Evolutionary conservation across 1,284 basidiomycete species (phyloP).

Genomic region (Cryptococcus hybrid): DNA sequence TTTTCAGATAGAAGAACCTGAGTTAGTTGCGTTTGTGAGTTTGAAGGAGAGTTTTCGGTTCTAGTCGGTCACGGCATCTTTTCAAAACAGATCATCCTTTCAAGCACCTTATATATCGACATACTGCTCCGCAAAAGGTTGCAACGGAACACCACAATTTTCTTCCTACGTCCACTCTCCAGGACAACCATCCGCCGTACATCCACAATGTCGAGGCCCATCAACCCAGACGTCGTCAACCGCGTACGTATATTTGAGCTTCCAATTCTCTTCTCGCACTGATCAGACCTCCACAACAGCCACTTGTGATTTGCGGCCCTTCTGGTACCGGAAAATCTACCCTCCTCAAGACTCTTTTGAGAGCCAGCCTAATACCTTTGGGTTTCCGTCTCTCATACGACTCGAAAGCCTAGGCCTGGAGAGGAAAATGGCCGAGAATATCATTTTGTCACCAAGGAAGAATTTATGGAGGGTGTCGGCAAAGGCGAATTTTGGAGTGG

Average conservation of each 20-base stretch:
- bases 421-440: conserved; percentile 11
- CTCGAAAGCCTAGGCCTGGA: conserved; percentile 58
- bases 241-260: conserved; percentile 9
- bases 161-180: too few relatives aligned
- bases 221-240: conserved; percentile 30
- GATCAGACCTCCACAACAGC: conserved; percentile 41
- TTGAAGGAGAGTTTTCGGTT: too few relatives aligned
- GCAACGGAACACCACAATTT: too few relatives aligned
- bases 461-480: conserved; percentile 55
- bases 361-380: conserved; percentile 81
- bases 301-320: conserved; percentile 64
- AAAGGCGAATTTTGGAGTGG: conserved; percentile 60
- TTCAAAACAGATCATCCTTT: too few relatives aligned
- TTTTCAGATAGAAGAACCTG: too few relatives aligned
- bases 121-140: too few relatives aligned
- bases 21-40: too few relatives aligned
- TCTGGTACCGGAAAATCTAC: conserved; percentile 23
- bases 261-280: neutral
- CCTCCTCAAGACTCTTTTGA: conserved; percentile 72
- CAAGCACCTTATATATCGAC: too few relatives aligned
- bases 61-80: too few relatives aligned
- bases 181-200: too few relatives aligned
- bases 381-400: conserved; percentile 97
- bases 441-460: conserved; percentile 51
- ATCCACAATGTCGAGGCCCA: conserved; percentile 8